A percentile compares a stretch with the other conserved stretches of the same genome.
Evolutionary conservation across 2,329 filamentous ascomycete species (phyloP).

Genomic region (Penicillium sp.): DNA sequence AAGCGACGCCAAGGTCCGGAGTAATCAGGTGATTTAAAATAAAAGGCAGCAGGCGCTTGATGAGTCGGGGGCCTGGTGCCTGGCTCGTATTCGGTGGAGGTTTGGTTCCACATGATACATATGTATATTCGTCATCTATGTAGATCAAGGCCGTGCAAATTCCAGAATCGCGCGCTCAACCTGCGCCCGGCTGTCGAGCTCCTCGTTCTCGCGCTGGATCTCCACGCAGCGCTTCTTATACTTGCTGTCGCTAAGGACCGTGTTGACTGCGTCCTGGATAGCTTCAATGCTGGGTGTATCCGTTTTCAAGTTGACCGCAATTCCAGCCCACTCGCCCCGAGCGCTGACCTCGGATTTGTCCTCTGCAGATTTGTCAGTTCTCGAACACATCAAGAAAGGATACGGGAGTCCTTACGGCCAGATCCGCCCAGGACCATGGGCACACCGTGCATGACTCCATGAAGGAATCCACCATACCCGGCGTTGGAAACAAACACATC

Average conservation of each 20-base stretch:
- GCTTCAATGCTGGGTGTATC: not conserved
- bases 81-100: not conserved
- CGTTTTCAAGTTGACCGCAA: constrained; percentile 3
- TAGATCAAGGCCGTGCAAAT: not conserved
- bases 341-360: constrained; percentile 11
- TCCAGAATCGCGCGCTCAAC: not conserved
- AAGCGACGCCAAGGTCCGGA: not conserved
- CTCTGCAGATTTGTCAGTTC: not conserved
- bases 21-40: not conserved
- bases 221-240: constrained; percentile 10
- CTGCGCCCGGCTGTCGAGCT: constrained; percentile 1
- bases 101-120: too few relatives aligned
- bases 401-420: not conserved
- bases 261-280: not conserved
- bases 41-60: not conserved
- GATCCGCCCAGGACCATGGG: constrained; percentile 12
- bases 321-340: constrained; percentile 6
- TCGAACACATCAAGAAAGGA: not conserved
- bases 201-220: constrained; percentile 9
- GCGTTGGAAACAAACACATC: constrained; percentile 12
- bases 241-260: not conserved
- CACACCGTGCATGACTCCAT: constrained; percentile 9
- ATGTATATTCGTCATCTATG: not conserved
- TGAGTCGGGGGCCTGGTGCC: not conserved
- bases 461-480: constrained; percentile 12